Conservation (phyloP, 305 asterid species). For the Striga hermonthica region DNA sequence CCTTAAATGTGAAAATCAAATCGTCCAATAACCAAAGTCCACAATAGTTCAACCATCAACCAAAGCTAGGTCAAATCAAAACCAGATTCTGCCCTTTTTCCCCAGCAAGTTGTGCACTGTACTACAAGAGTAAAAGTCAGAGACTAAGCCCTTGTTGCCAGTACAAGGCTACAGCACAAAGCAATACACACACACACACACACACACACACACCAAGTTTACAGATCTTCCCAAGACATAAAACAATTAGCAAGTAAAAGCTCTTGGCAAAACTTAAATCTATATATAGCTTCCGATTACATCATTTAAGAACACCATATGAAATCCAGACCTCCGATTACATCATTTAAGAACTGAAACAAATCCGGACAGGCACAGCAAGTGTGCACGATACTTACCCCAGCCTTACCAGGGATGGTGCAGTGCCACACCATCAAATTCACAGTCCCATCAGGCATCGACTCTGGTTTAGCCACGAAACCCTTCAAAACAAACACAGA, state of each 20-base stretch:
- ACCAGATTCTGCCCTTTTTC: too few species aligned
- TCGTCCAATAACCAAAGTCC: too few species aligned
- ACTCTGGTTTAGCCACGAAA: conserved; percentile 40
- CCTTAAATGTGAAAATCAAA: too few species aligned
- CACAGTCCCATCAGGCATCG: conserved; percentile 34
- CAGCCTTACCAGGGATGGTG: conserved; percentile 37
- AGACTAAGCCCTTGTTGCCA: too few species aligned
- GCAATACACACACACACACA: too few species aligned
- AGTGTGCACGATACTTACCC: conserved; percentile 23
- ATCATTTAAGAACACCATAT: background rate
- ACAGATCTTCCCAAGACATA: background rate
- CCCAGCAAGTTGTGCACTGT: too few species aligned
- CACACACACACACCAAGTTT: background rate
- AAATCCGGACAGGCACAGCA: background rate
- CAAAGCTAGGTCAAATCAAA: too few species aligned
- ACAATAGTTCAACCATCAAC: too few species aligned
- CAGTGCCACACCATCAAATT: conserved; percentile 41
- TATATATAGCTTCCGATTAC: background rate
- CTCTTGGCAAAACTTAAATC: background rate
- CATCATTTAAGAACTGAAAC: background rate
- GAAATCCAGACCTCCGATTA: background rate
- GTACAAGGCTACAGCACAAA: too few species aligned
- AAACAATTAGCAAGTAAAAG: conserved; percentile 12
- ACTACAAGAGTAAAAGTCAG: too few species aligned
- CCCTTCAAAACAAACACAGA: conserved; percentile 26